phyloP scores from a whole-genome alignment of 2,329 filamentous ascomycete species.

The Xylaria multiplex region DNA sequence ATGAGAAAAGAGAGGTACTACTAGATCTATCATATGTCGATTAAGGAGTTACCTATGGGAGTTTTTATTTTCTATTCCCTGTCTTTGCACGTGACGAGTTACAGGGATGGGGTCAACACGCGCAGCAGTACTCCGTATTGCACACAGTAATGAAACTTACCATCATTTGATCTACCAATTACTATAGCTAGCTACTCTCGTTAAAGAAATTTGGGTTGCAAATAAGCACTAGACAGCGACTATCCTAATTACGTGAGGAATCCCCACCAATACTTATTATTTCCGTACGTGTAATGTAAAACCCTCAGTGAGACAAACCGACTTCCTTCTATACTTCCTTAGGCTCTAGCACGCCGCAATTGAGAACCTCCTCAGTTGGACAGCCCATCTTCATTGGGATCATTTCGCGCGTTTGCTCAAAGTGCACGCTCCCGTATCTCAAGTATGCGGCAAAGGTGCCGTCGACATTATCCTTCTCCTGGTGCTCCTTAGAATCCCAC shows the following conservation, averaged over 20 bases:
- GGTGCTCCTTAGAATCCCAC: constrained; percentile 49
- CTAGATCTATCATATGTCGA: constrained; percentile 42
- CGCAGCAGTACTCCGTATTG: no score
- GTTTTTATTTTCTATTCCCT: no score
- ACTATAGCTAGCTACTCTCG: background rate
- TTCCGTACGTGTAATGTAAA: background rate
- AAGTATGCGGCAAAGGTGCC: constrained; percentile 48
- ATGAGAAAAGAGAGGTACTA: constrained; percentile 42
- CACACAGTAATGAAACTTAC: no score
- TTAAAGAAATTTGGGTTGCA: background rate
- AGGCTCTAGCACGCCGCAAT: constrained; percentile 42
- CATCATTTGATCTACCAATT: no score
- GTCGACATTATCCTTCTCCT: constrained; percentile 46
- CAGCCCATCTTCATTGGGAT: constrained; percentile 39
- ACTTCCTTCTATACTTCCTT: constrained; percentile 26
- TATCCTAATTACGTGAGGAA: background rate
- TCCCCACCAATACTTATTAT: background rate
- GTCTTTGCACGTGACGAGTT: background rate
- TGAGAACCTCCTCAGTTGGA: constrained; percentile 43
- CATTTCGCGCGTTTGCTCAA: constrained; percentile 45
- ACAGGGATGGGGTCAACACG: no score
- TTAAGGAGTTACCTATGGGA: constrained; percentile 11
- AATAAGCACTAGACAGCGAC: background rate
- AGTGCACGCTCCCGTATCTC: constrained; percentile 46
- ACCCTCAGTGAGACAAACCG: background rate